A percentile compares a stretch with the other conserved stretches of the same genome.
These are phyloP conservation scores for Carex kokanica DNA, from an alignment of 176 grass and related monocot species.

Conservation along the genomic window DNA sequence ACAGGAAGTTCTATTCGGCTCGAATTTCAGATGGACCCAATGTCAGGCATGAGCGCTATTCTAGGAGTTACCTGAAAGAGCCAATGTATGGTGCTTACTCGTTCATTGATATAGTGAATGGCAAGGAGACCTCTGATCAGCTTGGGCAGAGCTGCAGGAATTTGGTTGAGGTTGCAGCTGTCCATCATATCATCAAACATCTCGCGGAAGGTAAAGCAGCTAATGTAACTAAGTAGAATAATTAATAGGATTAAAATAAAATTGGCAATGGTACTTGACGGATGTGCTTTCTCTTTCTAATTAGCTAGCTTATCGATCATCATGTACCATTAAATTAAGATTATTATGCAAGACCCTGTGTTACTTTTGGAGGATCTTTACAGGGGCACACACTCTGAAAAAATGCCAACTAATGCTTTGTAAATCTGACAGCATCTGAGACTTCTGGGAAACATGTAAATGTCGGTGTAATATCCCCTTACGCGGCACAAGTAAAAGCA, in stretches of 20 bases:
- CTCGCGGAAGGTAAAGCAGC: slow-evolving; percentile 51
- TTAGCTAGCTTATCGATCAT: not conserved
- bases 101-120: slow-evolving; percentile 66
- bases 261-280: not conserved
- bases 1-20: slow-evolving; percentile 54
- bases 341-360: not conserved
- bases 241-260: not conserved
- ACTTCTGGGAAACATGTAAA: slow-evolving; percentile 20
- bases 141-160: slow-evolving; percentile 68
- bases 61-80: slow-evolving; percentile 41
- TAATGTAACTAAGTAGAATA: not conserved
- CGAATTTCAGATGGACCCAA: slow-evolving; percentile 48
- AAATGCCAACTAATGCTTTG: not conserved
- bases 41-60: slow-evolving; percentile 44
- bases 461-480: slow-evolving; percentile 77
- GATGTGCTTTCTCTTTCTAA: not conserved
- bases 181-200: slow-evolving; percentile 50
- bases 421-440: slow-evolving; percentile 6
- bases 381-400: not conserved
- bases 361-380: not conserved
- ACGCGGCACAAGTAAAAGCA: slow-evolving; percentile 67
- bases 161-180: slow-evolving; percentile 54
- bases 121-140: slow-evolving; percentile 54
- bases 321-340: not conserved
- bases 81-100: slow-evolving; percentile 65